phyloP scores from a whole-genome alignment of 306 rosid species.

The Argentina anserina region DNA sequence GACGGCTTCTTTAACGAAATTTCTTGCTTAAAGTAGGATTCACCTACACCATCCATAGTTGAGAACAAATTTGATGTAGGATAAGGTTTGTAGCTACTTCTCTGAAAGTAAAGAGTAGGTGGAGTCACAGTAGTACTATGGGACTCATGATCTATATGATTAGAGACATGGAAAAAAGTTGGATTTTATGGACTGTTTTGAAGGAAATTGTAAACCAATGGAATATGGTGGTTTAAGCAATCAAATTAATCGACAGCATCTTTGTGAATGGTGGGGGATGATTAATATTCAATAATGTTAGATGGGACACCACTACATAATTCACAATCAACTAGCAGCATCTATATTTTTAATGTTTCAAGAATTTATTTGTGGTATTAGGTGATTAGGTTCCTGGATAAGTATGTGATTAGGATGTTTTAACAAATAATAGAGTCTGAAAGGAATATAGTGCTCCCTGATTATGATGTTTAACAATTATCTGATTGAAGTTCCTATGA shows the following conservation, averaged over 20 bases:
- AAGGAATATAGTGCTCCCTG: neutral
- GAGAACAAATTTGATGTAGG: neutral
- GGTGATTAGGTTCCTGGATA: neutral
- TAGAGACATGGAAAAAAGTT: neutral
- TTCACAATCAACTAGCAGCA: neutral
- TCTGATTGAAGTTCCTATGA: neutral
- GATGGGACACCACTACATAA: neutral
- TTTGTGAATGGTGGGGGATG: constrained; percentile 2
- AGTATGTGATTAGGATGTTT: constrained; percentile 3
- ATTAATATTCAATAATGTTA: constrained; percentile 6
- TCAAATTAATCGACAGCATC: neutral
- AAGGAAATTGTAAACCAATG: neutral
- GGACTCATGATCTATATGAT: neutral
- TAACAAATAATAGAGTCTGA: neutral
- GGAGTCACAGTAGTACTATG: neutral
- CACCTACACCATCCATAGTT: neutral
- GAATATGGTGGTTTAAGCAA: neutral
- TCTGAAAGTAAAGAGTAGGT: neutral
- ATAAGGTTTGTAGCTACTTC: neutral
- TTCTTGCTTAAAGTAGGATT: neutral
- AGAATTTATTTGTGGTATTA: neutral
- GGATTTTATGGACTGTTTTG: neutral
- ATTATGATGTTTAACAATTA: neutral
- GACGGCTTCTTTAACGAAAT: neutral
- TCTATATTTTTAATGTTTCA: neutral